Conservation (phyloP, 1,284 basidiomycete species). For the Malassezia pachydermatis region DNA sequence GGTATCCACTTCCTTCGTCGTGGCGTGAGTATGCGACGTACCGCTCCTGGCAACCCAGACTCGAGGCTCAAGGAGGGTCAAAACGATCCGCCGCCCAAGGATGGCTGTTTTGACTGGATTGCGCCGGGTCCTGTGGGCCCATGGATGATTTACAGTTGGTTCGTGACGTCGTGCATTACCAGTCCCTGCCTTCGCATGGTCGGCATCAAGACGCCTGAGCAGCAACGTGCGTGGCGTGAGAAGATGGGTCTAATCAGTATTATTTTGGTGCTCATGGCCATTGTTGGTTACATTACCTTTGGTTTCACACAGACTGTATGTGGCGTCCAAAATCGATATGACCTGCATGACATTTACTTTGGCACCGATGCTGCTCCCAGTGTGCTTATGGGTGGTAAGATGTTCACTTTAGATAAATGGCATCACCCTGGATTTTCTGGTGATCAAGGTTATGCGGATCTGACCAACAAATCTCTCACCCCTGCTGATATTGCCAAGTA, state of each 20-base stretch:
- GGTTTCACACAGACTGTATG: slow-evolving; percentile 95
- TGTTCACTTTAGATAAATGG: slow-evolving; percentile 79
- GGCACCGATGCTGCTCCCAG: not conserved
- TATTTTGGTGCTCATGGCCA: slow-evolving; percentile 71
- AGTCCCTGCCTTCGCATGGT: slow-evolving; percentile 51
- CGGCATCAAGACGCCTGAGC: slow-evolving; percentile 84
- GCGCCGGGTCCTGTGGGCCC: slow-evolving; percentile 67
- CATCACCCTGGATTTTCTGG: slow-evolving; percentile 29
- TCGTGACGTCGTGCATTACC: slow-evolving; percentile 75
- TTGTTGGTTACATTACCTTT: slow-evolving; percentile 94
- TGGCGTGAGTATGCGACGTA: slow-evolving; percentile 41
- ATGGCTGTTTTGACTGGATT: slow-evolving; percentile 22
- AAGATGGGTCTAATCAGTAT: slow-evolving; percentile 87
- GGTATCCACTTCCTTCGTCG: slow-evolving; percentile 47
- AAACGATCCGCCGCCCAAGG: slow-evolving; percentile 12
- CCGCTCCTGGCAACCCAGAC: slow-evolving; percentile 25
- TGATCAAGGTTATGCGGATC: not conserved
- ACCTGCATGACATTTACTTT: not conserved
- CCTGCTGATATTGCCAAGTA: slow-evolving; percentile 72
- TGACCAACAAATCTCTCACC: slow-evolving; percentile 59
- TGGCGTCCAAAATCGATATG: slow-evolving; percentile 52
- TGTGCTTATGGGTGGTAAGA: slow-evolving; percentile 57
- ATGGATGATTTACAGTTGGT: slow-evolving; percentile 92
- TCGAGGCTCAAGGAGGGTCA: slow-evolving; percentile 29
- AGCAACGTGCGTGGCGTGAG: slow-evolving; percentile 92